Evolutionary conservation across 2,329 filamentous ascomycete species (phyloP), one percentile per base, ranked within the genome.

Genomic region (Teratosphaeria zuluensis): DNA sequence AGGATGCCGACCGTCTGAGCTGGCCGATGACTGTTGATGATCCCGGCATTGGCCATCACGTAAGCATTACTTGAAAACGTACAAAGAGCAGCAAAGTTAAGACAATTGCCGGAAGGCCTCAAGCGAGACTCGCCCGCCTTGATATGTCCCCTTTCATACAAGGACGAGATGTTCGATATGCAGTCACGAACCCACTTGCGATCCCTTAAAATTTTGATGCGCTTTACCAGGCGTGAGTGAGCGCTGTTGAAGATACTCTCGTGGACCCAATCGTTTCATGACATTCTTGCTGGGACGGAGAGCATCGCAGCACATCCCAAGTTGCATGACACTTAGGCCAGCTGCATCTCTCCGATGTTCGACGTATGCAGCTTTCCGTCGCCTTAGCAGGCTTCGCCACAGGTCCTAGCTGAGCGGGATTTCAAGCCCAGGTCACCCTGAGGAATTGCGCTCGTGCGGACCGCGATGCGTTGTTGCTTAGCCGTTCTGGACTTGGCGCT

Each of bases 1-100:
- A 97, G 78, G 33, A 97, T 69, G 3, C 90, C 94, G 60, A 86
- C 81, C 9, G n/a, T 54, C 38, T 24, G 21, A 52, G 19, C n/a
- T 42, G 56, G 12, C 21, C 11, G 12, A 9, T 31, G 32, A 14
- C 24, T 21, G 16, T 48, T 48, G 16, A 21, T 19, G n/a, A 48
- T 1, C 5, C n/a, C 42, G 42, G n/a, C 19, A 21, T 9, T 42
- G 51, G 51, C 52, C 52, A 53, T 53, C 21, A 53, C 52, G 4
- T 28, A 35, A 28, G 28, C 19, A 19, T 31, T 31, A 28, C 52
- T 31, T n/a, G 52, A 16, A 7, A 53, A 28, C 4, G 32, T 8
- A 11, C 12, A 9, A 7, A 19, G 16, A 31, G 6, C 16, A 21
- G 28, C 52, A 19, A 14, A 12, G 8, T 7, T 19, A 16, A 21